Conservation (phyloP, 2,329 filamentous ascomycete species). For the Cladosporium sp. region DNA sequence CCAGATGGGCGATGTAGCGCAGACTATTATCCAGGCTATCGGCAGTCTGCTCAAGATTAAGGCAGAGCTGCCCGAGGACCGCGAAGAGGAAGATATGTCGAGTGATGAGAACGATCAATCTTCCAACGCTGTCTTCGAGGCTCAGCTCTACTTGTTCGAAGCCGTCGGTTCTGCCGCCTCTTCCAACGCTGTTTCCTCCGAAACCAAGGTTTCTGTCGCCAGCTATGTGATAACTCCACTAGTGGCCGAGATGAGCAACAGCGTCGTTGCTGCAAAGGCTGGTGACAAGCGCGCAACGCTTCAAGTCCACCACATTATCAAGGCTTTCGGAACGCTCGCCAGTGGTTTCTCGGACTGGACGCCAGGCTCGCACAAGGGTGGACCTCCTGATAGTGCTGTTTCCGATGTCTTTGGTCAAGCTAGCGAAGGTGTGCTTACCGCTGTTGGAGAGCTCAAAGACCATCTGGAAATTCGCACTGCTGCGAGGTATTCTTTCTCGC, state of each 20-base stretch:
- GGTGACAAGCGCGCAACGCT: constrained; percentile 78
- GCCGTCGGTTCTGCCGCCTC: constrained; percentile 91
- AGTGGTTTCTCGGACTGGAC: constrained; percentile 90
- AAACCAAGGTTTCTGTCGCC: constrained; percentile 83
- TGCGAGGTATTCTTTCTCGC: constrained; percentile 84
- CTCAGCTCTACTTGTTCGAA: constrained; percentile 90
- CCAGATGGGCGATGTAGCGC: constrained; percentile 82
- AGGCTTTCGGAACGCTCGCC: constrained; percentile 88
- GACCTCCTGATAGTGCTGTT: constrained; percentile 61
- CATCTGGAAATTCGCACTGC: constrained; percentile 83
- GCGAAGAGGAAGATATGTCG: constrained; percentile 85
- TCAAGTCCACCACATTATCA: constrained; percentile 93
- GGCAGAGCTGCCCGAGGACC: constrained; percentile 76
- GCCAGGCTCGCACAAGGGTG: constrained; percentile 52
- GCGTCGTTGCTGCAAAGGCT: constrained; percentile 69
- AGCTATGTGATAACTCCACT: constrained; percentile 85
- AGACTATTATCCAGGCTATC: constrained; percentile 87
- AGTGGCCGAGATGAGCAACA: constrained; percentile 81
- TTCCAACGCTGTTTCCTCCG: constrained; percentile 67
- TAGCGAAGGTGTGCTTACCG: constrained; percentile 84
- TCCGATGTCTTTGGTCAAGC: constrained; percentile 81
- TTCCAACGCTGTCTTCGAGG: constrained; percentile 84
- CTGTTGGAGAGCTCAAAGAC: constrained; percentile 76
- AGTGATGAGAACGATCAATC: constrained; percentile 89
- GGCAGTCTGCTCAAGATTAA: constrained; percentile 84